Conservation (phyloP, 116 monocot species). For the Dioscorea cayenensis region DNA sequence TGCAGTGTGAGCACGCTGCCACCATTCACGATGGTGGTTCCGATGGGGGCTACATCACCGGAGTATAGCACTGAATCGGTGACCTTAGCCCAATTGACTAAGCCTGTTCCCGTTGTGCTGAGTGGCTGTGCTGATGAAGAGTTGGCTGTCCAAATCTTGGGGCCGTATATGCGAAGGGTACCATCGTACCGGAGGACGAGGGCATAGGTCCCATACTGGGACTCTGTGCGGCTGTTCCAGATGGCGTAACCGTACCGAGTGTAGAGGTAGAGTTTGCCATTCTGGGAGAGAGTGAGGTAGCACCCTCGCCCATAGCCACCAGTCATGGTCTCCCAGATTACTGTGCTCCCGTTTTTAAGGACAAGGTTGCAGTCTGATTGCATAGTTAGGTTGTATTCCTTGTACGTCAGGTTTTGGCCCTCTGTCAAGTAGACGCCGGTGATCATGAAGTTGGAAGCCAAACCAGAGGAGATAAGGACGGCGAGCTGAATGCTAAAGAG, state of each 20-base stretch:
- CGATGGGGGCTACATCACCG: background rate
- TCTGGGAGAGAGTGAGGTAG: background rate
- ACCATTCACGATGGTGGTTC: background rate
- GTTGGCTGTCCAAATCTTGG: background rate
- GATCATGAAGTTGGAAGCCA: background rate
- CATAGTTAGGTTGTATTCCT: background rate
- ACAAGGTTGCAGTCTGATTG: slow-evolving; percentile 7
- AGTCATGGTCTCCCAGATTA: background rate
- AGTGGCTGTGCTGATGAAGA: background rate
- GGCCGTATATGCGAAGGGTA: too few species aligned
- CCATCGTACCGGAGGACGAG: too few species aligned
- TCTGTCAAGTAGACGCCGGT: background rate
- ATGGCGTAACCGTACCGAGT: background rate
- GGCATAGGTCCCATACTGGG: background rate
- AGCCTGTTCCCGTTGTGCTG: background rate
- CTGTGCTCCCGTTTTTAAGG: background rate
- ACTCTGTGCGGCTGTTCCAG: background rate
- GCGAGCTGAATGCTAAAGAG: background rate
- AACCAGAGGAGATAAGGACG: background rate
- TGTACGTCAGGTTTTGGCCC: background rate
- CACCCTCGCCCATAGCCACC: background rate
- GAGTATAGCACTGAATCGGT: background rate
- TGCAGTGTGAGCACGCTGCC: background rate
- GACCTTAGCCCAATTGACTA: background rate
- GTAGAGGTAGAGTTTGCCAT: slow-evolving; percentile 1